Percentiles rank a stretch among this genome's conserved stretches.
These are phyloP conservation scores for Phytophthora citrophthora DNA, from an alignment of 352 stramenopile species.

Conservation along the genomic window DNA sequence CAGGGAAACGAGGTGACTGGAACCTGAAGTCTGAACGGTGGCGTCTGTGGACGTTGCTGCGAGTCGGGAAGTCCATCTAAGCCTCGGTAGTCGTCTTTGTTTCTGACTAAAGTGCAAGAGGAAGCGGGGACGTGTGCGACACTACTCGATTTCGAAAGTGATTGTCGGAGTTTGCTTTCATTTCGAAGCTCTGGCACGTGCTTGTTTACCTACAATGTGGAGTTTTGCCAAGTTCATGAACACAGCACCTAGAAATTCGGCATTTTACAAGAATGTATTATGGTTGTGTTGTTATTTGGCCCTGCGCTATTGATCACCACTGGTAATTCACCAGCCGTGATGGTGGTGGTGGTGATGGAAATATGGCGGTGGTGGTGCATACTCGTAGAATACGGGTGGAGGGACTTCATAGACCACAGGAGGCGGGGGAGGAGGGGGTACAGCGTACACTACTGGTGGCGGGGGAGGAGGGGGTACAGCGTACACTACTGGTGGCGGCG, in stretches of 20 bases:
- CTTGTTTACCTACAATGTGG: constrained; percentile 3
- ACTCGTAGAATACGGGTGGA: constrained; percentile 23
- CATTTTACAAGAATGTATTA: constrained; percentile 8
- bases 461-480: neutral
- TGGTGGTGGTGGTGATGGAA: constrained; percentile 15
- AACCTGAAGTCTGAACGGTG: neutral
- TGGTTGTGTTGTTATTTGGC: neutral
- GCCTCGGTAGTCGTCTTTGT: neutral
- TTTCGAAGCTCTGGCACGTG: constrained; percentile 1
- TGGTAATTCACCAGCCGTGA: constrained; percentile 3
- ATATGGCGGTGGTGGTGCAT: constrained; percentile 3
- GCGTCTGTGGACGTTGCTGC: neutral
- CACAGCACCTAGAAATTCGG: neutral
- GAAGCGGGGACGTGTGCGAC: neutral
- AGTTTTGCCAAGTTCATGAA: neutral
- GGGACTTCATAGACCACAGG: constrained; percentile 14
- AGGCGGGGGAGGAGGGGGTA: neutral
- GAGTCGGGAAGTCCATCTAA: too few relatives aligned
- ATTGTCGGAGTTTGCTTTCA: neutral
- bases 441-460: constrained; percentile 1
- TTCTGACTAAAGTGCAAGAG: neutral
- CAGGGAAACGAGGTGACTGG: constrained; percentile 6
- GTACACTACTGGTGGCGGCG: constrained; percentile 4
- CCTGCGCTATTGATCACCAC: neutral
- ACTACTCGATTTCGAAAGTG: neutral